Conservation (phyloP, 176 grass and related monocot species). For the Rhipidocladum racemiflorum region DNA sequence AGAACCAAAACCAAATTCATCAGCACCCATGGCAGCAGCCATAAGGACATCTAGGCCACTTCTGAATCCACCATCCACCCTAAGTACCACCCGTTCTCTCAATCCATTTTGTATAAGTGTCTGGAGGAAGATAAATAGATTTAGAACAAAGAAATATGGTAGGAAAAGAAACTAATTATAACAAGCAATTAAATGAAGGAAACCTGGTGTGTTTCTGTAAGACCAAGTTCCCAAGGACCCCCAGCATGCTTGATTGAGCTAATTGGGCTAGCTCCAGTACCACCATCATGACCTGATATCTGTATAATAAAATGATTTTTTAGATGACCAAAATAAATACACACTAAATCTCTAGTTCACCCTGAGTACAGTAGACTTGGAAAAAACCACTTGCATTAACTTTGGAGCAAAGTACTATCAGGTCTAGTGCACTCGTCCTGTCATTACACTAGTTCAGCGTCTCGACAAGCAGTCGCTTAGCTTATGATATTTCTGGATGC, state of each 20-base stretch:
- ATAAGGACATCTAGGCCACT: constrained; percentile 89
- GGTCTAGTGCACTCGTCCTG: background rate
- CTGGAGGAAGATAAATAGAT: constrained; percentile 42
- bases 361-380: constrained; percentile 3
- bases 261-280: constrained; percentile 97
- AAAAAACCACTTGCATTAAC: background rate
- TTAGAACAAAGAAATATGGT: constrained; percentile 41
- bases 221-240: constrained; percentile 99
- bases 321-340: constrained; percentile 20
- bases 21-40: constrained; percentile 96
- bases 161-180: constrained; percentile 8
- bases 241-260: constrained; percentile 99
- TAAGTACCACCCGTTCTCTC: constrained; percentile 89
- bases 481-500: background rate
- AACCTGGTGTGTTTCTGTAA: constrained; percentile 99
- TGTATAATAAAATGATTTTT: constrained; percentile 44
- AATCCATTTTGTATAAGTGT: constrained; percentile 91
- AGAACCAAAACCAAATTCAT: constrained; percentile 99
- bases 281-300: constrained; percentile 99
- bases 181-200: constrained; percentile 23
- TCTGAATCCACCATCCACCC: constrained; percentile 99
- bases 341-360: constrained; percentile 1
- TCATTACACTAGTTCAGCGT: background rate
- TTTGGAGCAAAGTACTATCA: constrained; percentile 5
- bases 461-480: background rate